phyloP scores from a whole-genome alignment of 106 monocot species.

The Amphibolis antarctica region DNA sequence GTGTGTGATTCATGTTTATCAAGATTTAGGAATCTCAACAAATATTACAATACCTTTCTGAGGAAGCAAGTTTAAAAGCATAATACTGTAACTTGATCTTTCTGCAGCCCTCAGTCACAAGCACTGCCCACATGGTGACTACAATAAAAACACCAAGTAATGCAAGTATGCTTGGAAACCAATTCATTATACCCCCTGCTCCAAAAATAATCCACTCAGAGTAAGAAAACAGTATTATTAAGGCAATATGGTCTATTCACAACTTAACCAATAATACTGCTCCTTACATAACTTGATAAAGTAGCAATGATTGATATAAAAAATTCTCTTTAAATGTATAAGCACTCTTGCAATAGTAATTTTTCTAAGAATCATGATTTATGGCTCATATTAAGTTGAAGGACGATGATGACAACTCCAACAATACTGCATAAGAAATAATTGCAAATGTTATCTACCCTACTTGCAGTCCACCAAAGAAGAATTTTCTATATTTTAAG shows the following conservation, averaged over 20 bases:
- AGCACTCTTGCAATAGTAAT: too few species aligned
- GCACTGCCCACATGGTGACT: slow-evolving; percentile 96
- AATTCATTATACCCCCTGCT: slow-evolving; percentile 41
- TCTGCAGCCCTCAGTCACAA: slow-evolving; percentile 96
- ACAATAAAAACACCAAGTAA: slow-evolving; percentile 69
- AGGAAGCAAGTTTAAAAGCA: slow-evolving; percentile 91
- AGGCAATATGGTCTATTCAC: not conserved
- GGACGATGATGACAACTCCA: too few species aligned
- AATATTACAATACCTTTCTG: slow-evolving; percentile 36
- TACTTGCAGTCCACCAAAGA: too few species aligned
- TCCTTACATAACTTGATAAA: too few species aligned
- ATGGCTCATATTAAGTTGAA: too few species aligned
- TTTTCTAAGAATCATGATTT: too few species aligned
- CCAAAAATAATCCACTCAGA: not conserved
- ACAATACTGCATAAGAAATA: too few species aligned
- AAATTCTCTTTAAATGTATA: too few species aligned
- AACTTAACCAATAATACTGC: too few species aligned
- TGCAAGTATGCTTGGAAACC: slow-evolving; percentile 48
- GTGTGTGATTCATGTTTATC: not conserved
- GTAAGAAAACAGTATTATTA: not conserved
- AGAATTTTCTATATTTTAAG: too few species aligned
- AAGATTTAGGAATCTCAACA: not conserved
- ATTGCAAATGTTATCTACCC: too few species aligned
- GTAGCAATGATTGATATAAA: too few species aligned
- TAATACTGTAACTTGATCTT: slow-evolving; percentile 95